phyloP scores from a whole-genome alignment of 169 alveolate species.

The Plasmodium adleri region DNA sequence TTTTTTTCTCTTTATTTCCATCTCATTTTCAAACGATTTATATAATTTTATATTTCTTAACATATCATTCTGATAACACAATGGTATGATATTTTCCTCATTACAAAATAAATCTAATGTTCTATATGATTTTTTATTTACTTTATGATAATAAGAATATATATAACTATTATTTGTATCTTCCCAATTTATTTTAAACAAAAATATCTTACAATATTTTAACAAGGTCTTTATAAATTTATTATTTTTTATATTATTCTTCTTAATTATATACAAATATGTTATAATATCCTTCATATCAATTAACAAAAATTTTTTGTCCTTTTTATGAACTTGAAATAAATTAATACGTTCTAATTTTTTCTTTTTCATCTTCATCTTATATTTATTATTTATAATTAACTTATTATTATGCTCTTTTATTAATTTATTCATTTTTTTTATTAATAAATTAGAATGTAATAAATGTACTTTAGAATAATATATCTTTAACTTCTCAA shows the following conservation, averaged over 20 bases:
- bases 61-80: neutral
- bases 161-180: neutral
- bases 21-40: neutral
- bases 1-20: neutral
- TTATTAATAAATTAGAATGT: slow-evolving; percentile 26
- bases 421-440: slow-evolving; percentile 26
- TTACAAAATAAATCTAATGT: neutral
- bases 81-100: too few relatives aligned
- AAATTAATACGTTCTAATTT: slow-evolving; percentile 47
- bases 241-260: slow-evolving; percentile 48
- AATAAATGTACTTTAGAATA: slow-evolving; percentile 15
- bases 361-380: neutral
- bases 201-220: slow-evolving; percentile 11
- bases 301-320: slow-evolving; percentile 19
- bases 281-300: slow-evolving; percentile 42
- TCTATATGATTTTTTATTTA: neutral
- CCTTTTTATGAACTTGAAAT: slow-evolving; percentile 25
- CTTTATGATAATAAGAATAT: slow-evolving; percentile 7
- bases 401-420: slow-evolving; percentile 6
- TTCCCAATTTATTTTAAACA: neutral
- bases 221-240: slow-evolving; percentile 12
- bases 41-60: neutral
- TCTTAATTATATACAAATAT: slow-evolving; percentile 36
- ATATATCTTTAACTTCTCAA: slow-evolving; percentile 36
- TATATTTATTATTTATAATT: neutral